A percentile compares a stretch with the other conserved stretches of the same genome.
Evolutionary conservation across 768 basidiomycete species (phyloP).

Genomic region (Xanthoconium purpureum): DNA sequence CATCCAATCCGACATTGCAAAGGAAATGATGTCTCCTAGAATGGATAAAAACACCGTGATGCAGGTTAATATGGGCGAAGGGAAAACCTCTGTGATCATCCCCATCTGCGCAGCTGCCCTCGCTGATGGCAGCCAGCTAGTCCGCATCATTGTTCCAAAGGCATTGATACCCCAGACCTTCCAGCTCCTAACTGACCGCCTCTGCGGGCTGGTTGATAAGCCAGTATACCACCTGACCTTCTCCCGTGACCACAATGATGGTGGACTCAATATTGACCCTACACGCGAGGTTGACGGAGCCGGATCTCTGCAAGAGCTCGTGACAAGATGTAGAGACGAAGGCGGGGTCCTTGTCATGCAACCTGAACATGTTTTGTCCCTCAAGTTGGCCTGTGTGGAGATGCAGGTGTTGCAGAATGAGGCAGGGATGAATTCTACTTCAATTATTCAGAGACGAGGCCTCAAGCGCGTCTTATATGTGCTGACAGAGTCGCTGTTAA

Average conservation of each 20-base stretch:
- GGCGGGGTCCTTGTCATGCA: neutral
- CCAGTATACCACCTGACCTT: neutral
- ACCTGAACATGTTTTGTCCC: neutral
- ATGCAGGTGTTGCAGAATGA: neutral
- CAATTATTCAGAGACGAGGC: neutral
- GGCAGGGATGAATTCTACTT: neutral
- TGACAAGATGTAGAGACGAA: too few relatives aligned
- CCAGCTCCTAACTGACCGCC: neutral
- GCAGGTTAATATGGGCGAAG: neutral
- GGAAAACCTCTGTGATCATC: neutral
- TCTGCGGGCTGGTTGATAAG: neutral
- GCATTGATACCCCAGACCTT: neutral
- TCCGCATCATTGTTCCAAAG: neutral
- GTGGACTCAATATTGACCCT: too few relatives aligned
- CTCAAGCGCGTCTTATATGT: neutral
- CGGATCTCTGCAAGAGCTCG: neutral
- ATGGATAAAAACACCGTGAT: neutral
- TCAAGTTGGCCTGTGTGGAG: neutral
- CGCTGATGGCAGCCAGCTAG: neutral
- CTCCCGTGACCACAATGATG: neutral
- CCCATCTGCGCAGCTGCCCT: neutral
- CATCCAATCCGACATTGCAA: neutral
- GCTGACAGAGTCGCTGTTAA: neutral
- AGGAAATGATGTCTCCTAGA: neutral
- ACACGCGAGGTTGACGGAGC: neutral